phyloP scores from a whole-genome alignment of 2,329 filamentous ascomycete genomes.

The Alternaria atra region DNA sequence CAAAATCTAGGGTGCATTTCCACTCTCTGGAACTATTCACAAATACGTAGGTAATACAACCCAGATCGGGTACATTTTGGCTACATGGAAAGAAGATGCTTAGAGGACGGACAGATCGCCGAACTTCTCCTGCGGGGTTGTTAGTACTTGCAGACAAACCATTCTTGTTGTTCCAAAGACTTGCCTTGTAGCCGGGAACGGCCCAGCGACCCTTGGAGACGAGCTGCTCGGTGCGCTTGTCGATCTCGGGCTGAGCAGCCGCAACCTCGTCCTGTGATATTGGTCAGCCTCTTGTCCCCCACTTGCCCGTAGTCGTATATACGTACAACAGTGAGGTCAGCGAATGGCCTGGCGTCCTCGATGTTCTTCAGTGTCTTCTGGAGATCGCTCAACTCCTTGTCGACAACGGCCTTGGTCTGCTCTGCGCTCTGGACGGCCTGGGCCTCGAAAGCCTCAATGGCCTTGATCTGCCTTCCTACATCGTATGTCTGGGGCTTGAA shows the following conservation, averaged over 20 bases:
- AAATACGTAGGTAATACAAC: constrained; percentile 52
- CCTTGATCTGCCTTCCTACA: constrained; percentile 91
- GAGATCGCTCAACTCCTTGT: constrained; percentile 92
- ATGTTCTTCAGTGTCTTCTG: constrained; percentile 97
- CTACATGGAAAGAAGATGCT: constrained; percentile 52
- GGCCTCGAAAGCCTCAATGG: constrained; percentile 96
- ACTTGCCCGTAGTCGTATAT: constrained; percentile 23
- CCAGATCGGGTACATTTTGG: constrained; percentile 44
- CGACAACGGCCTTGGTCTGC: constrained; percentile 95
- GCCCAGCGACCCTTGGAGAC: constrained; percentile 98
- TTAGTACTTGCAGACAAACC: constrained; percentile 55
- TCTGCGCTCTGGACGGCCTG: constrained; percentile 97
- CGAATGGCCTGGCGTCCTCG: constrained; percentile 92
- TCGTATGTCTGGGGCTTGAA: constrained; percentile 97
- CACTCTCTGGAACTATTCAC: constrained; percentile 49
- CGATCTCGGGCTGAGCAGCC: constrained; percentile 92
- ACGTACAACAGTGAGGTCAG: constrained; percentile 96
- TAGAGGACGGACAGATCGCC: constrained; percentile 96
- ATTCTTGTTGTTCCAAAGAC: constrained; percentile 43
- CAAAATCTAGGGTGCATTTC: constrained; percentile 41
- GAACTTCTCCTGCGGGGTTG: constrained; percentile 85
- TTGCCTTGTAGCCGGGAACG: constrained; percentile 98
- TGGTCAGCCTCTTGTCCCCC: constrained; percentile 26
- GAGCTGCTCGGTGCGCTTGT: constrained; percentile 93
- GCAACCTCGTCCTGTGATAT: constrained; percentile 84